Percentiles rank a stretch among this genome's conserved stretches.
Conservation (phyloP, 2,329 filamentous ascomycete species). For the Aspergillus sp. region DNA sequence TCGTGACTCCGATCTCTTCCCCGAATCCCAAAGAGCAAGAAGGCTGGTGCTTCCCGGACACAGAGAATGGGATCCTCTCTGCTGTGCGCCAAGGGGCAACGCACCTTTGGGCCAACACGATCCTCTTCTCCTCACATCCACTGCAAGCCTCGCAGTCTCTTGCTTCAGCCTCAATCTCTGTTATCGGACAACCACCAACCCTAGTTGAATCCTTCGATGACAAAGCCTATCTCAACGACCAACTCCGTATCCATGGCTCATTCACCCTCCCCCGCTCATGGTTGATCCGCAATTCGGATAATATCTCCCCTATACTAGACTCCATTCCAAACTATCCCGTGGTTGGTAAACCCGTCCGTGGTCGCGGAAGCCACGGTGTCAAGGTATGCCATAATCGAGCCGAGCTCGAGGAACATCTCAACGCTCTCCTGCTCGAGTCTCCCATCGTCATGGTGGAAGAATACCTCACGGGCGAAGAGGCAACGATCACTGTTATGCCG, state of each 20-base stretch:
- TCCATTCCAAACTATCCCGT: conserved; percentile 40
- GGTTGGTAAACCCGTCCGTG: conserved; percentile 53
- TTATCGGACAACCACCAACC: conserved; percentile 51
- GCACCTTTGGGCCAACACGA: conserved; percentile 55
- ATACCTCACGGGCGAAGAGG: conserved; percentile 52
- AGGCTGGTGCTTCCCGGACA: conserved; percentile 50
- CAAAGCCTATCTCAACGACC: conserved; percentile 52
- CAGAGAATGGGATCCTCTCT: conserved; percentile 44
- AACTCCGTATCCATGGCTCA: conserved; percentile 38
- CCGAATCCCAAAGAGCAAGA: conserved; percentile 34
- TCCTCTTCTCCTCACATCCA: conserved; percentile 52
- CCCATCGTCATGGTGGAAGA: conserved; percentile 50
- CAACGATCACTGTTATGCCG: conserved; percentile 56
- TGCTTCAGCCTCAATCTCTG: conserved; percentile 32
- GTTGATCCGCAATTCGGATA: conserved; percentile 26
- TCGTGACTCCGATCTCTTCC: conserved; percentile 34
- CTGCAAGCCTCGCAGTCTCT: conserved; percentile 46
- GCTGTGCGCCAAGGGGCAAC: conserved; percentile 47
- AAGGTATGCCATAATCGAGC: conserved; percentile 44
- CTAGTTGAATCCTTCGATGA: conserved; percentile 54
- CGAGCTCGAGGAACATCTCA: conserved; percentile 39
- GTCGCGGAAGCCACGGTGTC: conserved; percentile 54
- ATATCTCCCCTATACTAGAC: conserved; percentile 11
- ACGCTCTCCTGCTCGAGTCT: conserved; percentile 39
- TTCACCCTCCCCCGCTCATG: conserved; percentile 48